Base-by-base conservation (phyloP, 1,284 basidiomycete species). In the Porogramme epimiltina region DNA sequence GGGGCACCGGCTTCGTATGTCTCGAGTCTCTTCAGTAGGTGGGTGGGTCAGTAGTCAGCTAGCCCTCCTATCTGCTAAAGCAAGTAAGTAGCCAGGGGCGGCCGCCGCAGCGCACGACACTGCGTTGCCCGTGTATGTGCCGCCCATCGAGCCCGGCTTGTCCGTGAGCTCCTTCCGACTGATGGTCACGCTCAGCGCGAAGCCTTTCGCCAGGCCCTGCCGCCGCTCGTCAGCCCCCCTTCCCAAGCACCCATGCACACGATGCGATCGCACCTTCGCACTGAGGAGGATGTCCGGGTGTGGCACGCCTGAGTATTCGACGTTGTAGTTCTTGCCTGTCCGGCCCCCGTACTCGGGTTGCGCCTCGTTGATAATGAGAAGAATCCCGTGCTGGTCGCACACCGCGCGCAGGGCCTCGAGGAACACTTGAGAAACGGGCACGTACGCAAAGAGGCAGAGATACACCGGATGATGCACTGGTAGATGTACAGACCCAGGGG, bases 121-220 rank as follows among this genome's bases (percentile, higher is more conserved):
- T 0, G 91, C 86, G 64, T 95, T 96, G 24, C 94, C 94, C 10
- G 90, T 90, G 62, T 95, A 95, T 2, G 93, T 95, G 18, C 93
- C 93, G 25, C 93, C 92, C 83, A 96, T 87, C 16, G 83, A 84
- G 13, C 93, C 94, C 6, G 90, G 79, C 62, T 77, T 84, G 68
- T 92, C 90, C 51, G 91, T 93, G 50, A 96, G 66, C 61, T 93
- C 91, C 72, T 85, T 92, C 46, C 86, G 78, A 58, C 88, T 88
- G 46, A 93, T 82, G 39, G 98, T 82, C 23, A 87, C 93, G 51
- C 91, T 94, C 54, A 98, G 76, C 1, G 95, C 95, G 81, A 96
- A 97, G 15, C 94, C 94, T 66, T 95, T 95, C 28, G 93, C 95
- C 20, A 98, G 77, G 16, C 95, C 95, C 83, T 87, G 10, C 24